These are phyloP conservation scores for Strobilomyces confusus DNA, from an alignment of 768 basidiomycete species.

Conservation along the genomic window DNA sequence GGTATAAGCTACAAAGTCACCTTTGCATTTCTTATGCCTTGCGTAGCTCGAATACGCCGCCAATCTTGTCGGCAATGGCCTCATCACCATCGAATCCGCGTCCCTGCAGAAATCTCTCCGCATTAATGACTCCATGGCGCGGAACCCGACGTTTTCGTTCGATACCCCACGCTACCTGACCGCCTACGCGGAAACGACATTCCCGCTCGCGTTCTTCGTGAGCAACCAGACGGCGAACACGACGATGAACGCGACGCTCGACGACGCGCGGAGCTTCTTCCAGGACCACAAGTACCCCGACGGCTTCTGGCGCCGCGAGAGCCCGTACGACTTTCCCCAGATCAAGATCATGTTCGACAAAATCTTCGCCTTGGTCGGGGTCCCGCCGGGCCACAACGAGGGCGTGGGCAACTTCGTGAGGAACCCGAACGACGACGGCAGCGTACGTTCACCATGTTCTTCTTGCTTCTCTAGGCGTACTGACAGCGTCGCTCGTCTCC, in stretches of 20 bases:
- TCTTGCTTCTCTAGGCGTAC: background rate
- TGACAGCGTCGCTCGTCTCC: background rate
- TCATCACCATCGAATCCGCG: conserved; percentile 21
- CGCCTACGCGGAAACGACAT: conserved; percentile 21
- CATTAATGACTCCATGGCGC: conserved; percentile 27
- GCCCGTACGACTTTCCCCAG: conserved; percentile 4
- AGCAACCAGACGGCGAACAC: conserved; percentile 20
- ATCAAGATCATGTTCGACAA: background rate
- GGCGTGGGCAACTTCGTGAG: conserved; percentile 15
- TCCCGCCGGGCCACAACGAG: conserved; percentile 17
- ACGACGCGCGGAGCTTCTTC: conserved; percentile 20
- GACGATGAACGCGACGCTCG: conserved; percentile 13
- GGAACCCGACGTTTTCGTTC: conserved; percentile 22
- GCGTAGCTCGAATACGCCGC: conserved; percentile 16
- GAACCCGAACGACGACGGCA: conserved; percentile 7
- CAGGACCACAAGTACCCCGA: conserved; percentile 16
- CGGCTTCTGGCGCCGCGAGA: conserved; percentile 18
- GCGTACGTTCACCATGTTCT: background rate
- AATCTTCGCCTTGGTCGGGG: background rate
- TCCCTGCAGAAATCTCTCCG: conserved; percentile 18
- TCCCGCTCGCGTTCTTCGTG: conserved; percentile 25
- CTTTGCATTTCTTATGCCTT: background rate
- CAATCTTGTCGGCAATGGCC: conserved; percentile 16
- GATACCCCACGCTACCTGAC: conserved; percentile 18
- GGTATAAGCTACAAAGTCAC: background rate